Base-by-base conservation (phyloP, 2,329 filamentous ascomycete genomes). In the Colletotrichum costaricense region DNA sequence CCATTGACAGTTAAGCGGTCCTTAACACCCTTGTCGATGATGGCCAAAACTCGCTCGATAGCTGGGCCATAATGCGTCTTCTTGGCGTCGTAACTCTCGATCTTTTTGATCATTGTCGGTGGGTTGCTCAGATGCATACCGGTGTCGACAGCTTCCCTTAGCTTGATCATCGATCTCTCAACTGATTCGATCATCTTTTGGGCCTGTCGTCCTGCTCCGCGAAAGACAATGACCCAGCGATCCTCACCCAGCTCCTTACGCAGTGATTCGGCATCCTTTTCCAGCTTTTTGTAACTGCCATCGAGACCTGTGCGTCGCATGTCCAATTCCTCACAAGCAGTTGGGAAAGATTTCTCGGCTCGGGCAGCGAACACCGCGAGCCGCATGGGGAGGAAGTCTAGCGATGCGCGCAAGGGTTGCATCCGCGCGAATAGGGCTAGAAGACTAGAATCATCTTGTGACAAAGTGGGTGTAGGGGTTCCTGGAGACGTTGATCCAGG, bases 101-200 rank as follows among this genome's bases (percentile, higher is more conserved):
- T 92, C 82, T 95, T 96, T 84, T 97, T 97, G 74, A 88, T 87
- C 84, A 97, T 89, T 2, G 87, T 86, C 6, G 92, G 86, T 26
- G 91, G 90, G 78, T 93, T 94, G 14, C 92, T 93, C 72, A 95
- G 83, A 76, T 97, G 93, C 78, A 93, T 88, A 8, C 92, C 92
- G 12, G 90, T 87, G 72, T 97, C 94, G 19, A 98, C 86, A 4
- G 91, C 92, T 79, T 98, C 95, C 75, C 90, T 92, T 46, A 99
- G 87, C 83, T 97, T 97, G 59, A 87, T 84, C 72, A 97, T 91
- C 80, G 95, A 98, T 75, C 96, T 90, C 80, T 97, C 94, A 26
- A 98, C 94, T 4, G 95, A 98, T 77, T 98, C 95, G 80, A 95
- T 96, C 95, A 99, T 98, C 85, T 98, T 98, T 77, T 97, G 91